These are phyloP conservation scores for Rhizopogon vinicolor DNA, from an alignment of 768 basidiomycete species.

Conservation along the genomic window DNA sequence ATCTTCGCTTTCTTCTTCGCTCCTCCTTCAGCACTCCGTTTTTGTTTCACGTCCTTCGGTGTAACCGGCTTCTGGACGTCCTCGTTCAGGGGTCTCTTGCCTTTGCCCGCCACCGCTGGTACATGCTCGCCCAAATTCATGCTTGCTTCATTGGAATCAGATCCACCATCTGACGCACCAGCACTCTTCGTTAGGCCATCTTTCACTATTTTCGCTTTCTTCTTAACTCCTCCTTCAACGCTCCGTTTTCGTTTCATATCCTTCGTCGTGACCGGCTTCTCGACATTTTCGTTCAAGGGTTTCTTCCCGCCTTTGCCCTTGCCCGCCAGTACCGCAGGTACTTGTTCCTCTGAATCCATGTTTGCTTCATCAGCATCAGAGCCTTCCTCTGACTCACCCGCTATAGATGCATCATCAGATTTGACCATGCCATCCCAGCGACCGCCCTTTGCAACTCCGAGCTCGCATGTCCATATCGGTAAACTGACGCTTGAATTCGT, in stretches of 20 bases:
- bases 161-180: background rate
- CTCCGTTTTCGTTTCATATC: slow-evolving; percentile 53
- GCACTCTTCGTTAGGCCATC: slow-evolving; percentile 42
- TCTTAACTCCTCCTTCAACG: slow-evolving; percentile 44
- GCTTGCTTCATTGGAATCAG: background rate
- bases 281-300: slow-evolving; percentile 8
- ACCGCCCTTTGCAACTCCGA: slow-evolving; percentile 44
- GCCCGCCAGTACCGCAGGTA: background rate
- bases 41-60: slow-evolving; percentile 49
- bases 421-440: slow-evolving; percentile 26
- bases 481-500: slow-evolving; percentile 78
- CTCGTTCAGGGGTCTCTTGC: slow-evolving; percentile 4
- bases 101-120: background rate
- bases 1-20: slow-evolving; percentile 58
- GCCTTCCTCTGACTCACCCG: background rate
- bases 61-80: slow-evolving; percentile 30
- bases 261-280: slow-evolving; percentile 34
- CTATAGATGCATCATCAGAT: background rate
- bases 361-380: background rate
- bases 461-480: slow-evolving; percentile 85
- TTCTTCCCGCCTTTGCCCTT: slow-evolving; percentile 6
- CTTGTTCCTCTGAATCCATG: background rate
- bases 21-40: slow-evolving; percentile 36
- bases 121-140: background rate
- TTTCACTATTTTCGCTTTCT: slow-evolving; percentile 44